Base-by-base conservation (phyloP, 345 rosid species). In the Dimocarpus longan region DNA sequence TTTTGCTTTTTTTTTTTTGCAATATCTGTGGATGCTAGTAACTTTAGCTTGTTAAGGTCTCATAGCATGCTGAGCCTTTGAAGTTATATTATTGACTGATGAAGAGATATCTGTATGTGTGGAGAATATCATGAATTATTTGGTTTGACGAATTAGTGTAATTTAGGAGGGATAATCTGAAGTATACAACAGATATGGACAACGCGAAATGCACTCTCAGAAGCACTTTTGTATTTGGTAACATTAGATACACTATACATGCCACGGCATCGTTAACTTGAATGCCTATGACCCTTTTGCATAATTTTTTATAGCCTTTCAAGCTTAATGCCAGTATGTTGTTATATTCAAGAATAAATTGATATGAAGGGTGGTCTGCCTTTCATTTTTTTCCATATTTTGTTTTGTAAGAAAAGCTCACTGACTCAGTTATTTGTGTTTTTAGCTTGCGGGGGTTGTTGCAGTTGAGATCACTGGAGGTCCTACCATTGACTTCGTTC, bases 401-500 rank as follows among this genome's bases (percentile, higher is more conserved):
- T 3, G 4, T 11, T 60, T 21, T 60, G 24, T 22, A 11, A 22
- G 28, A 60, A 60, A 60, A 60, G 28, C 10, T 6, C 28, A 60
- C 65, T 60, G 28, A 60, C 11, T 19, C 50, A 9, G 57, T 77
- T 43, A 13, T 40, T 81, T 57, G 11, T 76, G 62, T 37, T 76
- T 85, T 52, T 86, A 93, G 98, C 92, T 95, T 84, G 97, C 97
- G 1, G 99, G 98, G 79, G 97, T 92, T 84, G 97, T 93, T 86
- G 99, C 99, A 52, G 97, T 93, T 21, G 99, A 95, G 87, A 87
- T 93, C 76, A 93, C 98, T 77, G 98, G 99, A 78, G 98, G 98
- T 75, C 98, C 99, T 65, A 84, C 92, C 19, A 73, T 95, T 79
- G 91, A 82, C 62, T 93, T 95, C 74, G 91, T 88, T 79, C 98